These are phyloP conservation scores for Bothia castanella DNA, from an alignment of 1,284 basidiomycete genomes.

Conservation along the genomic window DNA sequence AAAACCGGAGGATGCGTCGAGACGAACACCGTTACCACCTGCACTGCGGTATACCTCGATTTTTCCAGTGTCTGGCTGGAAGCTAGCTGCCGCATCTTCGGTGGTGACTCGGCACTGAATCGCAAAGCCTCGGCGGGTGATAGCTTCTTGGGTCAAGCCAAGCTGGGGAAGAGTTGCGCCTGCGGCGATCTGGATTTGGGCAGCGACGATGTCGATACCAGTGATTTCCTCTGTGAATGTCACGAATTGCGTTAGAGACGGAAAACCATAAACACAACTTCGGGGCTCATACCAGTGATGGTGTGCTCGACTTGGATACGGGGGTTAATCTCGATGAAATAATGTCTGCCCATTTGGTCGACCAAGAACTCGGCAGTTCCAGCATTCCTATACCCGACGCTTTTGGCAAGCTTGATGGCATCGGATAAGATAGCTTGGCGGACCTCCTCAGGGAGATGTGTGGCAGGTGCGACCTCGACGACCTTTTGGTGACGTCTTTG, in stretches of 20 bases:
- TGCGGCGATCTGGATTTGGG: slow-evolving; percentile 97
- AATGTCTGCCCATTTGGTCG: slow-evolving; percentile 92
- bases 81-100: slow-evolving; percentile 87
- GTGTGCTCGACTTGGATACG: slow-evolving; percentile 99
- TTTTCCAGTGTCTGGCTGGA: slow-evolving; percentile 99
- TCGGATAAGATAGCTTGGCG: slow-evolving; percentile 85
- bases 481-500: slow-evolving; percentile 98
- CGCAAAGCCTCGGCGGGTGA: slow-evolving; percentile 94
- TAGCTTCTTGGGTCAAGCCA: slow-evolving; percentile 94
- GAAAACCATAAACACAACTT: slow-evolving; percentile 3
- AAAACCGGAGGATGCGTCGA: slow-evolving; percentile 97
- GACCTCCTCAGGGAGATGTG: slow-evolving; percentile 87
- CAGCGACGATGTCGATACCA: slow-evolving; percentile 97
- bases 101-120: slow-evolving; percentile 99
- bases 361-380: slow-evolving; percentile 98
- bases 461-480: slow-evolving; percentile 97
- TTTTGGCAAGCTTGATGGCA: slow-evolving; percentile 92
- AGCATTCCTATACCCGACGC: slow-evolving; percentile 93
- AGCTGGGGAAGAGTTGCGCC: slow-evolving; percentile 95
- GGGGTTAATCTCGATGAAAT: slow-evolving; percentile 99
- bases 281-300: slow-evolving; percentile 70
- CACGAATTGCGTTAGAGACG: slow-evolving; percentile 1
- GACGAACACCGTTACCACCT: slow-evolving; percentile 96
- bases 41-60: slow-evolving; percentile 99
- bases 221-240: slow-evolving; percentile 85